These are phyloP conservation scores for Triangularia setosa DNA, from an alignment of 2,329 filamentous ascomycete species.

Conservation along the genomic window DNA sequence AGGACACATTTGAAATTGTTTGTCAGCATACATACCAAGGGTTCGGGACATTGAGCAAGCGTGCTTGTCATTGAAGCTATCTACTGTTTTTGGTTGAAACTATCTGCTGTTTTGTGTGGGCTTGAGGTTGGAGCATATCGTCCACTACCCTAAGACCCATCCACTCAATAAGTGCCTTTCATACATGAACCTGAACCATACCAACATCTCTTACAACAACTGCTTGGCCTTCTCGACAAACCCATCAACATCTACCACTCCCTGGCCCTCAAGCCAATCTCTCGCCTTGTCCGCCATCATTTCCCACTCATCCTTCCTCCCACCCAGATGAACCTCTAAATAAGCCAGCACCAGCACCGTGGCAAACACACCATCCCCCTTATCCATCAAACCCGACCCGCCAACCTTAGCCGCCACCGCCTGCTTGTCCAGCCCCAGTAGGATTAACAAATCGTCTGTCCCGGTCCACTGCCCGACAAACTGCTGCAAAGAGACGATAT, in stretches of 20 bases:
- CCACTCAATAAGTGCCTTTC: not conserved
- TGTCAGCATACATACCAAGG: not conserved
- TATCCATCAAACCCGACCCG: conserved; percentile 5
- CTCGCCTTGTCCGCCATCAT: conserved; percentile 42
- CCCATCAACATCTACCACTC: not conserved
- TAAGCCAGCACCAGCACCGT: conserved; percentile 44
- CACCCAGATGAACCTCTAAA: conserved; percentile 43
- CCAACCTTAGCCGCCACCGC: conserved; percentile 26
- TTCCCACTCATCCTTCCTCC: conserved; percentile 57
- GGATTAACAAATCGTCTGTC: conserved; percentile 26
- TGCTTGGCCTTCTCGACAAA: not conserved
- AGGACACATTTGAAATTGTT: not conserved
- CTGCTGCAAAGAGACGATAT: conserved; percentile 50
- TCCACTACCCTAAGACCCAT: not conserved
- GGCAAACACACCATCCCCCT: conserved; percentile 20
- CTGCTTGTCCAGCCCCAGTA: conserved; percentile 14
- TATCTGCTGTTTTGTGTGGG: not conserved
- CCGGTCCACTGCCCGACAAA: conserved; percentile 53
- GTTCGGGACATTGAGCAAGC: not conserved
- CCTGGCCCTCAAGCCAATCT: conserved; percentile 40
- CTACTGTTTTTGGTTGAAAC: not conserved
- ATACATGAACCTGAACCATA: not conserved
- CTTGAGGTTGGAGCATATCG: not conserved
- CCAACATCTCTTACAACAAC: not conserved
- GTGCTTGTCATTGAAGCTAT: not conserved